A percentile compares a stretch with the other conserved stretches of the same genome.
These are phyloP conservation scores for Amaranthus cruentus DNA, from an alignment of 148 eudicot species.

Conservation along the genomic window DNA sequence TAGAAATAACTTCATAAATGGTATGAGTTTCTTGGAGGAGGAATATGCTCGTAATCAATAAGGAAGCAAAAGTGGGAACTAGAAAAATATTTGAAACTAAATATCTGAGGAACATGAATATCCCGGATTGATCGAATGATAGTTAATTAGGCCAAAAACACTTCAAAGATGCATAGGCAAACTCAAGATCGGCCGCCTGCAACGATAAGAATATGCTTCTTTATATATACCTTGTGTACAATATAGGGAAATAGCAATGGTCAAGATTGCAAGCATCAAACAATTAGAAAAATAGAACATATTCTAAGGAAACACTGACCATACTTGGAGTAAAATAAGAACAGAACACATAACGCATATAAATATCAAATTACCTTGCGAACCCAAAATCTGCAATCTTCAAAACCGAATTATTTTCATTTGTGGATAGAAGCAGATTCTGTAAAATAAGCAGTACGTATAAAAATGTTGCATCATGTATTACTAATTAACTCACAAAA, in stretches of 20 bases:
- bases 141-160: too few relatives aligned
- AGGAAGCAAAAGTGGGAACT: too few relatives aligned
- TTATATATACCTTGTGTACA: not conserved
- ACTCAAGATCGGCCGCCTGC: too few relatives aligned
- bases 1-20: too few relatives aligned
- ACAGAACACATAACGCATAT: not conserved
- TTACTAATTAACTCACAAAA: not conserved
- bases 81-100: too few relatives aligned
- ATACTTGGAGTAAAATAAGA: slow-evolving; percentile 1
- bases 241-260: too few relatives aligned
- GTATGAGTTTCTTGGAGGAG: too few relatives aligned
- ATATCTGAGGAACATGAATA: too few relatives aligned
- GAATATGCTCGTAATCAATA: too few relatives aligned
- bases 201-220: not conserved
- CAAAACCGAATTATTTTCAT: slow-evolving; percentile 53
- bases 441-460: slow-evolving; percentile 33
- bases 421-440: slow-evolving; percentile 78
- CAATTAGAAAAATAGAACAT: not conserved
- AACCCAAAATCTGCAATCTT: slow-evolving; percentile 99
- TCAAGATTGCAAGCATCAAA: not conserved
- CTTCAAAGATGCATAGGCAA: too few relatives aligned
- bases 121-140: too few relatives aligned
- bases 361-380: slow-evolving; percentile 59
- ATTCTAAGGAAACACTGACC: not conserved
- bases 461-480: slow-evolving; percentile 2